Evolutionary conservation across 116 monocot species (phyloP).

Genomic region (Phalaenopsis hybrid): DNA sequence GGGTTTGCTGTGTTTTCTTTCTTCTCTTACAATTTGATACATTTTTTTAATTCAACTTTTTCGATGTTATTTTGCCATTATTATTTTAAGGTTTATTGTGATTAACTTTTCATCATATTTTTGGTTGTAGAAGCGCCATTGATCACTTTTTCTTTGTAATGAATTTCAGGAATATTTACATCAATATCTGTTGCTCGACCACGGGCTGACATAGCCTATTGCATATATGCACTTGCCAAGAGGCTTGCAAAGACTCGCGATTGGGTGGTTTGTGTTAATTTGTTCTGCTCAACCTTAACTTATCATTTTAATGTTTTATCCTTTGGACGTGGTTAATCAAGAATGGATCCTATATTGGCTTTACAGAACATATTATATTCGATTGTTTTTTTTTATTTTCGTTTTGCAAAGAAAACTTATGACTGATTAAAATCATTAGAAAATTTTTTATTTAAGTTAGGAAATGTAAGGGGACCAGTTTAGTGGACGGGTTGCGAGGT

Average conservation of each 20-base stretch:
- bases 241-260: conserved; percentile 74
- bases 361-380: neutral
- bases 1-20: conserved; percentile 15
- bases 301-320: neutral
- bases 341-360: neutral
- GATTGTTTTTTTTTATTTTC: neutral
- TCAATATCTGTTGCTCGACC: conserved; percentile 61
- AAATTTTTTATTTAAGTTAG: neutral
- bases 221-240: conserved; percentile 66
- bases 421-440: neutral
- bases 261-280: conserved; percentile 50
- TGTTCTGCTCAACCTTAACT: neutral
- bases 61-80: neutral
- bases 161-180: conserved; percentile 53
- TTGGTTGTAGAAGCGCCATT: neutral
- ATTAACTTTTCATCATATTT: neutral
- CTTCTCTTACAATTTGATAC: neutral
- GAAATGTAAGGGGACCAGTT: neutral
- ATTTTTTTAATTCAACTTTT: neutral
- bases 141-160: neutral
- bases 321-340: neutral
- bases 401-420: neutral
- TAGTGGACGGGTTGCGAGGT: neutral
- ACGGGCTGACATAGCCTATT: conserved; percentile 75
- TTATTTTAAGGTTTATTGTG: neutral